These are phyloP conservation scores for Thermomyces lanuginosus DNA, from an alignment of 2,329 filamentous ascomycete genomes.

Conservation along the genomic window DNA sequence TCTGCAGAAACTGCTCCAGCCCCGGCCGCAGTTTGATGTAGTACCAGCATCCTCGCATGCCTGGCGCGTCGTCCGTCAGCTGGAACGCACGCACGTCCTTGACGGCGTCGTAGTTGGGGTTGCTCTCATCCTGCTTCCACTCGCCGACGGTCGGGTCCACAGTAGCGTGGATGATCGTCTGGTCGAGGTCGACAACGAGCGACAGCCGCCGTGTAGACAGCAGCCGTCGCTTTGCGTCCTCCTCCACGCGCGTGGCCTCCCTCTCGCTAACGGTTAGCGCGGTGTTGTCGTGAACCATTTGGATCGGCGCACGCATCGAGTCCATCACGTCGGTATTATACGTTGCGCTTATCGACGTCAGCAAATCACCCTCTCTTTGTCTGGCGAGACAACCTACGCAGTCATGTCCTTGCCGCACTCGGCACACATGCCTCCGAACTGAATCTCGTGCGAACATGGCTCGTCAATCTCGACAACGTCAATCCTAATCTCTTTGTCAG, in stretches of 20 bases:
- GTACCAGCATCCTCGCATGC: constrained; percentile 71
- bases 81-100: constrained; percentile 81
- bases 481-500: constrained; percentile 22
- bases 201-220: constrained; percentile 70
- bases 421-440: constrained; percentile 79
- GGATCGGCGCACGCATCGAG: constrained; percentile 74
- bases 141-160: constrained; percentile 93
- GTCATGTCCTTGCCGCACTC: constrained; percentile 96
- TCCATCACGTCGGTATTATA: constrained; percentile 70
- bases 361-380: constrained; percentile 1
- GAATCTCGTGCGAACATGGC: constrained; percentile 75
- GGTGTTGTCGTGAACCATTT: constrained; percentile 86
- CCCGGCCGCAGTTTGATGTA: constrained; percentile 96
- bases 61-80: constrained; percentile 67
- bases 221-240: constrained; percentile 70
- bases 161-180: constrained; percentile 95
- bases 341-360: constrained; percentile 34
- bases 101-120: constrained; percentile 81
- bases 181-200: constrained; percentile 89
- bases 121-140: constrained; percentile 76
- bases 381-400: constrained; percentile 33
- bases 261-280: constrained; percentile 67
- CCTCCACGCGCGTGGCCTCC: constrained; percentile 67
- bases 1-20: constrained; percentile 60
- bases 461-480: constrained; percentile 66